Percentiles rank a stretch among this genome's conserved stretches.
phyloP scores from a whole-genome alignment of 495 filamentous ascomycete genomes.

The Aspergillus cristatus region DNA sequence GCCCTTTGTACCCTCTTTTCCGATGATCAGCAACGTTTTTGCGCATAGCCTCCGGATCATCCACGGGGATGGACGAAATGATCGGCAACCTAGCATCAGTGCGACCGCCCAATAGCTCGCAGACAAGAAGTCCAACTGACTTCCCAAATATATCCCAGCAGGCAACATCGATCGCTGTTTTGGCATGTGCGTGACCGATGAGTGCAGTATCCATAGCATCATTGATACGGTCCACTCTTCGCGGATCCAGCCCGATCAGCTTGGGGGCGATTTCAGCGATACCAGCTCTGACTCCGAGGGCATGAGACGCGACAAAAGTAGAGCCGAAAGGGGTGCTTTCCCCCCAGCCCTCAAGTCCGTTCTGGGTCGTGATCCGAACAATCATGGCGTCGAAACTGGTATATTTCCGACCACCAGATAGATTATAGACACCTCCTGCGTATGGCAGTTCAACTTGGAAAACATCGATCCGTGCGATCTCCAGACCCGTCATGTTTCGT shows the following conservation, averaged over 20 bases:
- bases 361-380: conserved; percentile 5
- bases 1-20: neutral
- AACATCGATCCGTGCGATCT: conserved; percentile 4
- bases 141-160: conserved; percentile 8
- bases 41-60: conserved; percentile 1
- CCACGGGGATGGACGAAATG: conserved; percentile 2
- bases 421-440: conserved; percentile 4
- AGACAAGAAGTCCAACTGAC: conserved; percentile 3
- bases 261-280: conserved; percentile 4
- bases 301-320: conserved; percentile 4
- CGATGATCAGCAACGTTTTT: neutral
- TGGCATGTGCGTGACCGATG: conserved; percentile 1
- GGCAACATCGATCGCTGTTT: conserved; percentile 4
- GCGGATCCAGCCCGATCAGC: conserved; percentile 6
- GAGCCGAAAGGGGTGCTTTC: conserved; percentile 8
- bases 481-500: conserved; percentile 5
- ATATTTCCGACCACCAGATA: conserved; percentile 3
- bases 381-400: conserved; percentile 4
- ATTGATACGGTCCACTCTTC: conserved; percentile 7
- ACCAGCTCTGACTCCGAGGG: conserved; percentile 1
- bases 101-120: conserved; percentile 5
- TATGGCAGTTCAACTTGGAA: conserved; percentile 6
- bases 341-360: conserved; percentile 5
- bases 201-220: conserved; percentile 5
- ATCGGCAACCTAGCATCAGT: conserved; percentile 3